Base-by-base conservation (phyloP, 2,329 filamentous ascomycete genomes). In the Incumbomyces delicatus region DNA sequence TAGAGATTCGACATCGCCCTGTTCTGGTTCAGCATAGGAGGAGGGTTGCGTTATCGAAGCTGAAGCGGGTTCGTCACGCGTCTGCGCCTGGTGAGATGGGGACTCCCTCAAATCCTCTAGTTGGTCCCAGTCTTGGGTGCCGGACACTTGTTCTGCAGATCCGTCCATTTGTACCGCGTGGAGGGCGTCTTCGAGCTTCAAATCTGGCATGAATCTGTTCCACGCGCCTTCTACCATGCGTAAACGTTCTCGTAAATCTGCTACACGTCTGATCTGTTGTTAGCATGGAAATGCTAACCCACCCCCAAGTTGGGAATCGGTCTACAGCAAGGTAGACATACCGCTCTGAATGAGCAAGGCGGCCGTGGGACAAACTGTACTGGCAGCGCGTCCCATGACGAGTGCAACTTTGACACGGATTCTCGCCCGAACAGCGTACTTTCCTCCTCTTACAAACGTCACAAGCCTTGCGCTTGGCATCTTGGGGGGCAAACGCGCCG, bases 361-460 rank as follows among this genome's bases (percentile, higher is more conserved):
- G 36, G 36, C 36, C 36, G 14, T 39, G 36, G 14, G 36, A 39
- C 6, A 22, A 6, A 22, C 6, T 39, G 20, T 39, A 39, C 18
- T 39, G 36, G 18, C 36, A 39, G 14, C 12, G 20, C 12, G 18
- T 22, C 12, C 36, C 41, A 35, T 51, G 38, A 29, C 49, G 45
- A 20, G 33, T 18, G 30, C 49, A 51, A 39, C 49, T 43, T 20
- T 35, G 42, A 30, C 50, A 51, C 1, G 50, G 50, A 36, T 18
- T 51, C 22, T 44, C 39, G 40, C 50, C 50, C 6, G 31, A 43
- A 20, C 50, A 51, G 30, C 49, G 49, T 34, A 51, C 47, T 37
- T 51, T 51, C 34, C 50, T 27, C 32, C 46, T 47, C 30, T 47
- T 49, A 22, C 50, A 51, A 18, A 18, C 13, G 20, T 39, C 36